Base-by-base conservation (phyloP, 2,329 filamentous ascomycete species). In the Colletotrichum ledebouriae region DNA sequence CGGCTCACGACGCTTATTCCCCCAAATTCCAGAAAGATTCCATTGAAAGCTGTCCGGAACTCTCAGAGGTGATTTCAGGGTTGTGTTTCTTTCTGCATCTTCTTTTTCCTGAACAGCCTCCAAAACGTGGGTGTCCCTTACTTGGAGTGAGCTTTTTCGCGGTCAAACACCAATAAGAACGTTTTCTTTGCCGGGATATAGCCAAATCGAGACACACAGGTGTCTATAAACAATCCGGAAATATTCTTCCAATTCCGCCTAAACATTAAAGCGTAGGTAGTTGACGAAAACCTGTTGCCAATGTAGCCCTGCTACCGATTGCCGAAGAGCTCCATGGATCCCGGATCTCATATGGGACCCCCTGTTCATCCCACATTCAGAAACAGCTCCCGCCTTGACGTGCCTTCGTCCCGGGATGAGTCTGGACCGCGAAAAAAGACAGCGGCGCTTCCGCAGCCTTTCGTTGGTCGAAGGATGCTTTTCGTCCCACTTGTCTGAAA, bases 361-460 rank as follows among this genome's bases (percentile, higher is more conserved):
- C 47, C 41, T 7, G 47, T 50, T 64, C 34, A 58, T 68, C 53
- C 65, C 60, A 65, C 60, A 68, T 68, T 20, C 55, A 47, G 47
- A 59, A 59, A 63, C 53, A 59, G 15, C 49, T 11, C 47, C 22
- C 33, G n/a, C n/a, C 13, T 37, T 59, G 47, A 59, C 55, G 41
- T 47, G 34, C 37, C 12, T 7, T 22, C 29, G 20, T 34, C 10
- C 53, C 12, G 46, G 46, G 47, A 53, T 58, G 29, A 29, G 2
- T 59, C 64, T 41, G 22, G 53, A 10, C 12, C 15, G 3, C n/a
- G 7, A 39, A 13, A 39, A 41, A 50, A 33, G 15, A 55, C 33
- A n/a, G 11, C 39, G 39, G 34, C 33, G 6, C 15, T 39, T 22
- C 42, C 20, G 34, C 12, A 6, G 15, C 2, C 37, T 67, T 13